Evolutionary conservation across 2,329 filamentous ascomycete species (phyloP), one percentile per base, ranked within the genome.

Genomic region (Chaetomium olivaceum): DNA sequence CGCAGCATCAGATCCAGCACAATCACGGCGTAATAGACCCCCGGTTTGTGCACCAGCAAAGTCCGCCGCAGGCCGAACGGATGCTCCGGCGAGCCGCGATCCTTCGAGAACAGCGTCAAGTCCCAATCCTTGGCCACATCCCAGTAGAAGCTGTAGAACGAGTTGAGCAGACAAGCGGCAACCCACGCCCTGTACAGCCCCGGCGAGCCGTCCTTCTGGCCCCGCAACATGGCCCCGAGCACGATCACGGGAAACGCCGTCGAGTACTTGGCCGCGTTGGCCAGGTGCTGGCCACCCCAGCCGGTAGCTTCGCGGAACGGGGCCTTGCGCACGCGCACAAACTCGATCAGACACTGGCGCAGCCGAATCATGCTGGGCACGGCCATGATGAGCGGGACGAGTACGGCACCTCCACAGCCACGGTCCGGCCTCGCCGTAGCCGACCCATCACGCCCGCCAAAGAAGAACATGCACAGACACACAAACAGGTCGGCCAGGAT

Each of bases 111-210:
- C 16, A 98, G 83, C 0, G 90, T 91, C 68, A 99, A 83, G 75
- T 98, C 95, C 95, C 95, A 99, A 81, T 99, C 95, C 80, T 93
- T 95, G 63, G 92, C 85, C 33, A 98, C 88, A 74, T 99, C 95
- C 95, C 95, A 99, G 82, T 95, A 99, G 81, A 98, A 98, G n/a
- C 91, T 93, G 79, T 97, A 99, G 54, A 91, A 82, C 16, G 92
- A 96, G 77, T 99, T 97, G 72, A 95, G 75, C 39, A 92, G 80
- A 33, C 92, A 90, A 52, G 90, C 90, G 43, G 85, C 78, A 33
- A 96, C 80, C 89, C 92, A 95, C 57, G 81, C 80, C 50, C 80
- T 81, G 76, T 86, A 84, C 64, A 86, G 74, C 0, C 75, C 73
- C 3, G 79, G 11, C 72, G 76, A 25, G 75, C 77, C 43, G 75